phyloP scores from a whole-genome alignment of 2,329 filamentous ascomycete species.

The Fusarium pilosicola region DNA sequence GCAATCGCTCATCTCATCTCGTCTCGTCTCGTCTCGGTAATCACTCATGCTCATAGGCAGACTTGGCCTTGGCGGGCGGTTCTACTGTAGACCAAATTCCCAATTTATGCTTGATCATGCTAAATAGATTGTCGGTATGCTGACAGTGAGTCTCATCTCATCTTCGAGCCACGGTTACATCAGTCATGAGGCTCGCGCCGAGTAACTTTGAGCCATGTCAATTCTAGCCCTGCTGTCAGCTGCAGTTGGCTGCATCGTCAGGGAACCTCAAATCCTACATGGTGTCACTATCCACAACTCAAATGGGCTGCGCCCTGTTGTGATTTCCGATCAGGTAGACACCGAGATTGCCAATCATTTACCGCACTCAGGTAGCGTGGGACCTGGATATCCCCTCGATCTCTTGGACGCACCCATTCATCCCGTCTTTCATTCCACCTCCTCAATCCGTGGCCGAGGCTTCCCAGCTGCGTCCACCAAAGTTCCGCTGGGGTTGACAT shows the following conservation, averaged over 20 bases:
- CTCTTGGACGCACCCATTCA: not conserved
- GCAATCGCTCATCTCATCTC: conserved; percentile 19
- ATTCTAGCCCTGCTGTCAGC: not conserved
- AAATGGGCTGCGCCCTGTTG: conserved; percentile 24
- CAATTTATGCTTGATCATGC: not conserved
- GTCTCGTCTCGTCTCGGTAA: conserved; percentile 22
- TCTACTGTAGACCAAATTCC: conserved; percentile 12
- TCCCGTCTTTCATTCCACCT: conserved; percentile 63
- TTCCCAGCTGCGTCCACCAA: conserved; percentile 40
- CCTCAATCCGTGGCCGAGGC: conserved; percentile 63
- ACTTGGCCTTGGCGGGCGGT: conserved; percentile 22
- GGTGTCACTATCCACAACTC: conserved; percentile 28
- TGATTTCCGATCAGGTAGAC: conserved; percentile 33
- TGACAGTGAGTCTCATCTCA: conserved; percentile 1
- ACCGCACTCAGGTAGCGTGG: conserved; percentile 26
- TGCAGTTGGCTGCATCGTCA: not conserved
- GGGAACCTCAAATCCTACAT: conserved; percentile 12
- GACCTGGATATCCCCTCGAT: conserved; percentile 7
- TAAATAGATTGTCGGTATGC: not conserved
- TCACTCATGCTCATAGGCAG: conserved; percentile 4
- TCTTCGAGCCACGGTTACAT: conserved; percentile 7
- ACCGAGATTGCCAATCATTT: conserved; percentile 42
- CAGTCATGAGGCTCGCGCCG: conserved; percentile 4
- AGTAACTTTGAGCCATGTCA: not conserved
- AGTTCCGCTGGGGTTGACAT: conserved; percentile 47